Conservation (phyloP, 2,329 filamentous ascomycete genomes). For the Leptographium wingfieldii region DNA sequence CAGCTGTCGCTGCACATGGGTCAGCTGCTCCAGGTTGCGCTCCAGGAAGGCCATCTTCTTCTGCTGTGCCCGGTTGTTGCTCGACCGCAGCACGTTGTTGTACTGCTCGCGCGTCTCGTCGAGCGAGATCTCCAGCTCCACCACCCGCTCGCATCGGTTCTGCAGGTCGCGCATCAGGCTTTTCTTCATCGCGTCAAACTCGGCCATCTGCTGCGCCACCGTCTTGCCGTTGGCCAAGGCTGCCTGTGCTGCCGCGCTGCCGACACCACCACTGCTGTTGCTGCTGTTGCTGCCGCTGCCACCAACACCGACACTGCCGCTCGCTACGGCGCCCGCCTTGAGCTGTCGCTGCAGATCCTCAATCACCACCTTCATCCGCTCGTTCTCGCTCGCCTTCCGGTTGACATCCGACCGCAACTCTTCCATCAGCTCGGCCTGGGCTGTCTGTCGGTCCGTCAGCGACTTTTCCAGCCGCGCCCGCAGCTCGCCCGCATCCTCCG, state of each 20-base stretch:
- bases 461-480: conserved; percentile 67
- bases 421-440: conserved; percentile 59
- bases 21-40: conserved; percentile 94
- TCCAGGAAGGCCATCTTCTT: conserved; percentile 99
- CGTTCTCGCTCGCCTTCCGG: conserved; percentile 70
- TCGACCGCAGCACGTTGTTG: conserved; percentile 92
- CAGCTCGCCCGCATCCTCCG: conserved; percentile 71
- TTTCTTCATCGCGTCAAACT: conserved; percentile 99
- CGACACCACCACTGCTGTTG: conserved; percentile 31
- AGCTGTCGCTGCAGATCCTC: conserved; percentile 66
- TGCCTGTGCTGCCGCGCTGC: conserved; percentile 17
- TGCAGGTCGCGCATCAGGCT: conserved; percentile 96
- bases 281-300: conserved; percentile 15
- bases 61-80: conserved; percentile 96
- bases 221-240: conserved; percentile 66
- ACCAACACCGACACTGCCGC: too few species aligned
- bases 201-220: conserved; percentile 92
- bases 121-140: conserved; percentile 93
- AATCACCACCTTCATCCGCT: conserved; percentile 66
- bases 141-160: conserved; percentile 94
- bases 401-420: conserved; percentile 65
- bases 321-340: conserved; percentile 41
- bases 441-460: conserved; percentile 62
- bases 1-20: conserved; percentile 90
- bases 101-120: conserved; percentile 98